Base-by-base conservation (phyloP, 2,329 filamentous ascomycete species). In the Claviceps arundinis region DNA sequence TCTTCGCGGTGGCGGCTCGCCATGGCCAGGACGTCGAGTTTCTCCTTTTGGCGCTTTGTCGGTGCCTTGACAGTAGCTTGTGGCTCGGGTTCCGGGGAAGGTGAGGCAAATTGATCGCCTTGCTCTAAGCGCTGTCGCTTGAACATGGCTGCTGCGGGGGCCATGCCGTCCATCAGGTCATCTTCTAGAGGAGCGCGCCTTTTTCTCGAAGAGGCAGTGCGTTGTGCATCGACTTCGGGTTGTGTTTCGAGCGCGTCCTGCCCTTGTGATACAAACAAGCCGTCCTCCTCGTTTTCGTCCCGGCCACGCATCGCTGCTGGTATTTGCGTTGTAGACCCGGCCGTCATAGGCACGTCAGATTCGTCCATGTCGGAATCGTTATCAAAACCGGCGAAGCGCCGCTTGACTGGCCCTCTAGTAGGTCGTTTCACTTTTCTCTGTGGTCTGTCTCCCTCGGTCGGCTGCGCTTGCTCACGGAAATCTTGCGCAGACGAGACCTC, bases 91-190 rank as follows among this genome's bases (percentile, higher is more conserved):
- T 64, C 62, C 4, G 62, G 60, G 5, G 57, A 50, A 0, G 63
- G 60, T 3, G 63, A 57, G 40, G 61, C 59, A 2, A 75, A 71
- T 37, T 75, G 70, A 56, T 75, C 68, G 45, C 77, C 75, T 49
- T 75, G 75, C 55, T 80, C 82, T 19, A 87, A 73, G 26, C 84
- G 82, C 22, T 85, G 82, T n/a, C 83, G 81, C 65, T 95, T 97
- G 62, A 89, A 79, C 5, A 82, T 82, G 30, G 85, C 81, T 3
- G 87, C 82, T 1, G 84, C 87, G 0, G 89, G 87, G 1, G 90
- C 81, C 52, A 95, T 77, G 22, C 77, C 74, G 14, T 89, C 82
- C 64, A 91, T 79, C 8, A 85, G 67, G 45, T 85, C 78, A 51
- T 79, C 69, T 49, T 73, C 67, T 1, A 64, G 65, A 1, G 72